These are phyloP conservation scores for Pistacia atlantica DNA, from an alignment of 345 rosid species.

Conservation along the genomic window DNA sequence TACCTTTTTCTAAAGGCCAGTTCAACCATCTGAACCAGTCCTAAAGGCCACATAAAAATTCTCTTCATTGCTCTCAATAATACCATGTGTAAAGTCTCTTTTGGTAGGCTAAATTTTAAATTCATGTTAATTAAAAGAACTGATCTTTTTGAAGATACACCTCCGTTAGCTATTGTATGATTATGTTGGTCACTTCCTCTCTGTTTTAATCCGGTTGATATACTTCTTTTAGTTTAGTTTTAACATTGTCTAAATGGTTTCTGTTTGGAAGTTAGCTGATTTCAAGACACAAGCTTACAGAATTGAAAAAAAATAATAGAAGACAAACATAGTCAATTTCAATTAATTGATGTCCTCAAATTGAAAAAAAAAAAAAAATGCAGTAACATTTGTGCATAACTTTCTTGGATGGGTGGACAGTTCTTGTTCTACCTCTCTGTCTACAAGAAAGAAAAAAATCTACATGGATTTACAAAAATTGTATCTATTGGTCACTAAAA, in stretches of 20 bases:
- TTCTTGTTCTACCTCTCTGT: not conserved
- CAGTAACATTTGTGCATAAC: not conserved
- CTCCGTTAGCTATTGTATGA: not conserved
- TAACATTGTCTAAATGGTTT: too few species aligned
- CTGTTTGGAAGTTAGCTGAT: too few species aligned
- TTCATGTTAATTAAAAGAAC: not conserved
- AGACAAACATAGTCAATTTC: not conserved
- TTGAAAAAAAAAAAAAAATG: not conserved
- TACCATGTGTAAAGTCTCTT: not conserved
- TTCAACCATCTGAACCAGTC: too few species aligned
- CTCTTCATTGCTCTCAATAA: too few species aligned
- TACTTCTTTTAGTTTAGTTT: too few species aligned
- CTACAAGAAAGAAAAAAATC: not conserved
- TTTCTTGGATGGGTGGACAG: not conserved
- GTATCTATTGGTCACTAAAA: not conserved
- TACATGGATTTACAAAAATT: slow-evolving; percentile 24
- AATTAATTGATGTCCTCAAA: not conserved
- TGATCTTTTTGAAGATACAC: too few species aligned
- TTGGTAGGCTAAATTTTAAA: not conserved
- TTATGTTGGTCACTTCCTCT: too few species aligned
- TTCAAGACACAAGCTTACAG: too few species aligned
- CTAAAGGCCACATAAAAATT: too few species aligned
- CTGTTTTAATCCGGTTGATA: too few species aligned
- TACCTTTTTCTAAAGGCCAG: too few species aligned
- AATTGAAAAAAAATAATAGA: too few species aligned